These are phyloP conservation scores for Cytospora schulzeri DNA, from an alignment of 2,329 filamentous ascomycete species.

Conservation along the genomic window DNA sequence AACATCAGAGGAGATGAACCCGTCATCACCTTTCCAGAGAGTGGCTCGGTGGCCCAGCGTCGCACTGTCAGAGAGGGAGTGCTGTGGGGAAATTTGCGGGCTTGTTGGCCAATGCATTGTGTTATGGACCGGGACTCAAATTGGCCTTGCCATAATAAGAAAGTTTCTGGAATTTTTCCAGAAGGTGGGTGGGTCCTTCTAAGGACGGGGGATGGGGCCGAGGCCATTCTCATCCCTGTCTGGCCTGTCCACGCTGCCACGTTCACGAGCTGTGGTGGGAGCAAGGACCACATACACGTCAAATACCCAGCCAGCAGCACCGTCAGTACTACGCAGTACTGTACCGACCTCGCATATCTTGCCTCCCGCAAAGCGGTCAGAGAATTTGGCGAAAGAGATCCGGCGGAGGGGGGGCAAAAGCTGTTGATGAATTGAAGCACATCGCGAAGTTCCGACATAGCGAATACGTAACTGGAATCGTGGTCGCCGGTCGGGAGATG, in stretches of 20 bases:
- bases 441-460: not conserved
- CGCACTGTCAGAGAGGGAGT: slow-evolving; percentile 21
- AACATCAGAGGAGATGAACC: slow-evolving; percentile 23
- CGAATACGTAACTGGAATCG: not conserved
- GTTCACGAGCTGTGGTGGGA: slow-evolving; percentile 18
- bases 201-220: slow-evolving; percentile 22
- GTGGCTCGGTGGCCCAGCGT: slow-evolving; percentile 17
- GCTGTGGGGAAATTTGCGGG: slow-evolving; percentile 22
- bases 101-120: slow-evolving; percentile 26
- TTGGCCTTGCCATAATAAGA: slow-evolving; percentile 22
- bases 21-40: slow-evolving; percentile 16
- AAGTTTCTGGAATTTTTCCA: slow-evolving; percentile 28
- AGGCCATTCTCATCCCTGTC: slow-evolving; percentile 17
- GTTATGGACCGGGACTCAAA: slow-evolving; percentile 16
- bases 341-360: not conserved
- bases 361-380: slow-evolving; percentile 19
- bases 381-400: not conserved
- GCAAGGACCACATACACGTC: slow-evolving; percentile 20
- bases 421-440: slow-evolving; percentile 1
- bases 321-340: not conserved
- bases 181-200: slow-evolving; percentile 18
- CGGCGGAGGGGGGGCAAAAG: not conserved
- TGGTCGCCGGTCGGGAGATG: slow-evolving; percentile 15
- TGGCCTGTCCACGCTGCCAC: slow-evolving; percentile 14
- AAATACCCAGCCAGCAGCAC: not conserved